Evolutionary conservation across 192 early-diverging fungal species (phyloP), one percentile per base, ranked within the genome.

Genomic region (Chytriomyces sp.): DNA sequence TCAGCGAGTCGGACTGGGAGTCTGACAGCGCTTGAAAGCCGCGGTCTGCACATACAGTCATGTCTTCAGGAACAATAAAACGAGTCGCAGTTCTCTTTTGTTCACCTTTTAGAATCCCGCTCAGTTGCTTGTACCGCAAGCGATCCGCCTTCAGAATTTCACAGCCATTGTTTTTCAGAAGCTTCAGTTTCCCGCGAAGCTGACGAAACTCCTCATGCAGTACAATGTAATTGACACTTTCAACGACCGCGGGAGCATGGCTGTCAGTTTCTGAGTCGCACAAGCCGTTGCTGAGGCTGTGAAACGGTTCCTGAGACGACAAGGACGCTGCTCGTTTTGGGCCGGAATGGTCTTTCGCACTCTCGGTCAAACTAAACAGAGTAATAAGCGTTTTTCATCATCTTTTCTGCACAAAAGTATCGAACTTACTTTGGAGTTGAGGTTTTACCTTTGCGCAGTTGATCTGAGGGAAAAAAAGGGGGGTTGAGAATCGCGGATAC

Each of bases 121-220:
- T 64, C 28, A 75, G 53, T 50, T 75, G 73, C 43, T 62, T 60
- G 63, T 75, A 75, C 28, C 73, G 9, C 24, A 75, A 26, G 23
- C 73, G 61, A 63, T 75, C 73, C 23, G 48, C 73, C 66, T 75
- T 75, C 8, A 26, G 73, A 28, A 75, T 66, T 50, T 75, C 73
- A 11, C 28, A n/a, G 4, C 73, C 73, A 35, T n/a, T 75, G 23
- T 61, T 44, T 35, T 65, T 64, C 63, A 75, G 46, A 0, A 75
- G 35, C 45, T 65, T 64, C 7, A 75, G 28, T 48, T 66, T 75
- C 5, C 63, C n/a, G n/a, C 60, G 53, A 20, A 75, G 45, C 47
- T n/a, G 16, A 11, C 61, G 44, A 75, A 75, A 75, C 35, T 75
- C 73, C 35, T 75, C 73, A n/a, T 75, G 35, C 35, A 35, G 35